These are phyloP conservation scores for Miscanthus lutarioriparius DNA, from an alignment of 176 grass and related monocot species.

Conservation along the genomic window DNA sequence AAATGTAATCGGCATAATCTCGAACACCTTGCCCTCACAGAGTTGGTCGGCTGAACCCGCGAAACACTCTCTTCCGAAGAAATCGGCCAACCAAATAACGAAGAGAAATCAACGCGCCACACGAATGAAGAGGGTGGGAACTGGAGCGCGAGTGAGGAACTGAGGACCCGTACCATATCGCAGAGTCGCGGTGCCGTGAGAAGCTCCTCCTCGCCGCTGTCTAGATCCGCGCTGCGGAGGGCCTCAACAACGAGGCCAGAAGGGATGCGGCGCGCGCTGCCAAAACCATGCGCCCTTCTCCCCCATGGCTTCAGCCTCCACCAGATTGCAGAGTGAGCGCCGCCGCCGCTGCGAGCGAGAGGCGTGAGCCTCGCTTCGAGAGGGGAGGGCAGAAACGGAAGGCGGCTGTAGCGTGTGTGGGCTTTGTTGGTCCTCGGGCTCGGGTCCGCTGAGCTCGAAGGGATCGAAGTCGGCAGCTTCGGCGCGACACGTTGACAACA, in stretches of 20 bases:
- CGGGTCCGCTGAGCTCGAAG: not conserved
- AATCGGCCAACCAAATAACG: not conserved
- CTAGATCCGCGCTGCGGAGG: not conserved
- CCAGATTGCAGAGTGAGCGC: not conserved
- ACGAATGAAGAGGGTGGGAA: not conserved
- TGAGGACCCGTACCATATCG: constrained; percentile 10
- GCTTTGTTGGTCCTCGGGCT: no score
- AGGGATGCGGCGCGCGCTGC: not conserved
- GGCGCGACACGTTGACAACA: not conserved
- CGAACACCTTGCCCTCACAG: constrained; percentile 4
- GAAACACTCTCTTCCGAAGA: not conserved
- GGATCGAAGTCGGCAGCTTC: no score
- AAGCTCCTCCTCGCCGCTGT: not conserved
- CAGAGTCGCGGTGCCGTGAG: not conserved
- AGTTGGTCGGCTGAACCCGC: not conserved
- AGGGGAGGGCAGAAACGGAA: not conserved
- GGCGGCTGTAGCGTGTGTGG: not conserved
- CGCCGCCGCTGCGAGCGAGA: not conserved
- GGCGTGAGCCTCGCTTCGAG: not conserved
- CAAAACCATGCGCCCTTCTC: not conserved
- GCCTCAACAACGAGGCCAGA: not conserved
- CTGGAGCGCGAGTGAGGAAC: no score
- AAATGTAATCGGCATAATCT: no score
- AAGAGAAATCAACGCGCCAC: not conserved
- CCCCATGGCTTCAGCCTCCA: not conserved